A percentile compares a stretch with the other conserved stretches of the same genome.
phyloP scores from a whole-genome alignment of 345 rosid species.

The Odontarrhena argentea region DNA sequence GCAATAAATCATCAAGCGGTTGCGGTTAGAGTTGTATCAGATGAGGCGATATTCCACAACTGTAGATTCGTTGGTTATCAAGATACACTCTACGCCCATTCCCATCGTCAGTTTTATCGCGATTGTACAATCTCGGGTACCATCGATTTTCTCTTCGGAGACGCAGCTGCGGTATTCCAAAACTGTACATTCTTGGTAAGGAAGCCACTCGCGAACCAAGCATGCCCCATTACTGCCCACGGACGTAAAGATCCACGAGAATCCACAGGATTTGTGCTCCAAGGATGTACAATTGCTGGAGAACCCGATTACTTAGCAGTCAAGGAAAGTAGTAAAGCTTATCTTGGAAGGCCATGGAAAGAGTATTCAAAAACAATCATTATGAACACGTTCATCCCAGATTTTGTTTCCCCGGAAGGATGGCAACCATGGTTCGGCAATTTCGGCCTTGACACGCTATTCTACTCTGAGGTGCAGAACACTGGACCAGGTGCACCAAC shows the following conservation, averaged over 20 bases:
- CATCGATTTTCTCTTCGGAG: conserved; percentile 78
- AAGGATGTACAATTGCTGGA: conserved; percentile 63
- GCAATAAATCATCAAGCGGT: conserved; percentile 73
- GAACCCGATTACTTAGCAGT: conserved; percentile 45
- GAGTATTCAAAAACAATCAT: conserved; percentile 57
- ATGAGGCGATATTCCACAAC: conserved; percentile 64
- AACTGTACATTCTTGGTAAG: conserved; percentile 62
- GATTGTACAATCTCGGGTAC: conserved; percentile 80
- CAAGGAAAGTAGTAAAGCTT: conserved; percentile 45
- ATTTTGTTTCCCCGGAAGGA: conserved; percentile 58
- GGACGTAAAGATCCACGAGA: conserved; percentile 51
- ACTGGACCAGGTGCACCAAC: conserved; percentile 64
- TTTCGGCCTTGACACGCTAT: conserved; percentile 58
- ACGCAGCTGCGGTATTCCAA: conserved; percentile 64
- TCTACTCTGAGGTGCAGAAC: conserved; percentile 58
- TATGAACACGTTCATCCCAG: conserved; percentile 67
- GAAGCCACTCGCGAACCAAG: conserved; percentile 58
- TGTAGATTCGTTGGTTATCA: conserved; percentile 79
- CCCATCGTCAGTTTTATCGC: conserved; percentile 86
- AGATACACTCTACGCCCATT: conserved; percentile 69
- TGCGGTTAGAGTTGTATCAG: conserved; percentile 62
- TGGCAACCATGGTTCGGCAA: conserved; percentile 67
- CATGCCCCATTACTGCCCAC: conserved; percentile 61
- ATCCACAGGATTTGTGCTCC: conserved; percentile 63
- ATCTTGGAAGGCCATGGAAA: conserved; percentile 79